Percentiles rank a stretch among this genome's conserved stretches.
Conservation (phyloP, 2,329 filamentous ascomycete species). For the Sphaerulina musiva region DNA sequence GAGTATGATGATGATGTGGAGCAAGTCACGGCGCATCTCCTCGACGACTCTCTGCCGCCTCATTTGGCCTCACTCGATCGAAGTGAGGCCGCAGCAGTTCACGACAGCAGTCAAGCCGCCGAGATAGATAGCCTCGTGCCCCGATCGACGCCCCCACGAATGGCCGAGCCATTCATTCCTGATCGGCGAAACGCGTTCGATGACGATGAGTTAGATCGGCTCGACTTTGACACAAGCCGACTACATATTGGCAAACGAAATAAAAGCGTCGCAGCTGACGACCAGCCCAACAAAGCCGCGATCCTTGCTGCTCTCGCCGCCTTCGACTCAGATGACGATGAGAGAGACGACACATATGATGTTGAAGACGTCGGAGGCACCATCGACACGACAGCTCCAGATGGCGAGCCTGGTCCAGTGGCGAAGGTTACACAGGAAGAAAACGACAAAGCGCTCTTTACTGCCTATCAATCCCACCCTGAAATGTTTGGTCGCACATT, state of each 20-base stretch:
- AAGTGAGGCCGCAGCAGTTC: constrained; percentile 54
- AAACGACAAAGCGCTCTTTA: constrained; percentile 68
- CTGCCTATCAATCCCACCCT: constrained; percentile 59
- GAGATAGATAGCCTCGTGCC: constrained; percentile 46
- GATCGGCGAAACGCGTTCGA: constrained; percentile 70
- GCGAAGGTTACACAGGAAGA: constrained; percentile 28
- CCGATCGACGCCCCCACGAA: constrained; percentile 48
- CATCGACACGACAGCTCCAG: constrained; percentile 57
- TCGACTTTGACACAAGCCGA: constrained; percentile 59
- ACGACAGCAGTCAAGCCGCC: constrained; percentile 17
- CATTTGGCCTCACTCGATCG: constrained; percentile 61
- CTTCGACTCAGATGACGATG: constrained; percentile 92
- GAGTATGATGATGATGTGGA: constrained; percentile 73
- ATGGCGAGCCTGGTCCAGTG: constrained; percentile 48
- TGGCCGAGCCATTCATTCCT: constrained; percentile 37
- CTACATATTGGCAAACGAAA: constrained; percentile 73
- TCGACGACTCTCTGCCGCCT: constrained; percentile 68
- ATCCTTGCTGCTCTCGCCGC: constrained; percentile 81
- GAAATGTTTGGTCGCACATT: constrained; percentile 65
- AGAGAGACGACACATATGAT: constrained; percentile 95
- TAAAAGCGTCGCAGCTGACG: constrained; percentile 46
- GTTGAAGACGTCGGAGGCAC: constrained; percentile 84
- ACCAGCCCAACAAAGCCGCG: constrained; percentile 70
- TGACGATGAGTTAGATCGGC: constrained; percentile 68
- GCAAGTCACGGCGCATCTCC: constrained; percentile 69